phyloP scores from a whole-genome alignment of 768 basidiomycete genomes.

The Lentinula boryana region DNA sequence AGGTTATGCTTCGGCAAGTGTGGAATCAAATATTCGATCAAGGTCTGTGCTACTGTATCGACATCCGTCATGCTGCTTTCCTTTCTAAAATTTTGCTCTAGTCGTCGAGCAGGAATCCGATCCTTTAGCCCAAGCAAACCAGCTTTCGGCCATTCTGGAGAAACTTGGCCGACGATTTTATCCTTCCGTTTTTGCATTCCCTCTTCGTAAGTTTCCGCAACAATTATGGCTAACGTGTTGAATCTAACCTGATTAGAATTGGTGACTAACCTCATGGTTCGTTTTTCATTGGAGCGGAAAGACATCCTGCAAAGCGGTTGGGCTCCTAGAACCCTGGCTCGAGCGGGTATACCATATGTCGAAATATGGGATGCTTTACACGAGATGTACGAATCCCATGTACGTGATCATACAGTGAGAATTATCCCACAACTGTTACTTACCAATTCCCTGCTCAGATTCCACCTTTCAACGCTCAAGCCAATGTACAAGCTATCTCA shows the following conservation, averaged over 20 bases:
- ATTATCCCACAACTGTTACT: constrained; percentile 3
- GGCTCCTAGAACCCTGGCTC: constrained; percentile 71
- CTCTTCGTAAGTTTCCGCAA: constrained; percentile 56
- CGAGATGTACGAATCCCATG: constrained; percentile 86
- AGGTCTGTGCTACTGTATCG: constrained; percentile 43
- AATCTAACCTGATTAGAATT: constrained; percentile 45
- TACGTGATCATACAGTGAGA: constrained; percentile 25
- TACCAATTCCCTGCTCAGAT: constrained; percentile 35
- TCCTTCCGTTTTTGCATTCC: constrained; percentile 88
- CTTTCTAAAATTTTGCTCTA: constrained; percentile 16
- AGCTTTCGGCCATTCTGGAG: constrained; percentile 57
- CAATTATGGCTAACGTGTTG: not conserved
- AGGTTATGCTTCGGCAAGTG: constrained; percentile 71
- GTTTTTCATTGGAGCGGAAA: constrained; percentile 61
- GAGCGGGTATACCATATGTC: constrained; percentile 74
- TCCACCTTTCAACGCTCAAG: constrained; percentile 78
- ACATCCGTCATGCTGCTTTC: not conserved
- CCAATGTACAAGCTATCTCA: constrained; percentile 73
- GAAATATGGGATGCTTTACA: constrained; percentile 85
- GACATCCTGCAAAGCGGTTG: constrained; percentile 66
- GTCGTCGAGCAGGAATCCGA: constrained; percentile 55
- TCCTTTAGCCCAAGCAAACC: constrained; percentile 49
- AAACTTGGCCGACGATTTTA: constrained; percentile 82
- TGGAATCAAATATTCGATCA: constrained; percentile 87
- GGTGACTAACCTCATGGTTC: constrained; percentile 68